Percentiles rank a stretch among this genome's conserved stretches.
phyloP scores from a whole-genome alignment of 2,329 filamentous ascomycete species.

The Sarocladium strictum region DNA sequence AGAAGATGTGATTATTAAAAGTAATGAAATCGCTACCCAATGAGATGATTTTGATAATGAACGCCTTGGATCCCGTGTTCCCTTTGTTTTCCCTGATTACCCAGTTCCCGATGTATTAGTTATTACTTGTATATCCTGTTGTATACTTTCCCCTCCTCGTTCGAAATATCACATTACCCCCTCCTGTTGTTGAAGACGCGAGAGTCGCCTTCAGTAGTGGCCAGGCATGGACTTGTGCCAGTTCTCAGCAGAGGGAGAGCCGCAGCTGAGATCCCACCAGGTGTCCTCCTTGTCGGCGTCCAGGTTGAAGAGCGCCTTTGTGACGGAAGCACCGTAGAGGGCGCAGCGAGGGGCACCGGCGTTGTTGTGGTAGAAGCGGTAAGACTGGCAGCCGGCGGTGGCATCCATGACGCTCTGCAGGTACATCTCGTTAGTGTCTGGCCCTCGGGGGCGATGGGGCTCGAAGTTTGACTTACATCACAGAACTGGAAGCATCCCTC shows the following conservation, averaged over 20 bases:
- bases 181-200: not conserved
- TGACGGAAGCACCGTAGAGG: conserved; percentile 28
- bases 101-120: not conserved
- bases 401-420: conserved; percentile 24
- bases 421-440: not conserved
- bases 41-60: not conserved
- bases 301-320: conserved; percentile 22
- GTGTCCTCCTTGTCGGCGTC: conserved; percentile 21
- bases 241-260: conserved; percentile 22
- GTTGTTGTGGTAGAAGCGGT: conserved; percentile 27
- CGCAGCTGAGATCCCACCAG: conserved; percentile 32
- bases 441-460: not conserved
- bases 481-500: conserved; percentile 38
- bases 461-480: conserved; percentile 22
- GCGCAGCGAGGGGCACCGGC: conserved; percentile 27
- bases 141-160: not conserved
- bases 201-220: not conserved
- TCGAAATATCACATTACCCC: not conserved
- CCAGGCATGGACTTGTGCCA: conserved; percentile 14
- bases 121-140: not conserved
- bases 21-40: conserved; percentile 1
- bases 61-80: not conserved
- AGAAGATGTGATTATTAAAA: conserved; percentile 1
- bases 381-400: conserved; percentile 28
- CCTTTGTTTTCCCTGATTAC: not conserved